Evolutionary conservation across 1,284 basidiomycete species (phyloP).

Genomic region (Caloboletus inedulis): DNA sequence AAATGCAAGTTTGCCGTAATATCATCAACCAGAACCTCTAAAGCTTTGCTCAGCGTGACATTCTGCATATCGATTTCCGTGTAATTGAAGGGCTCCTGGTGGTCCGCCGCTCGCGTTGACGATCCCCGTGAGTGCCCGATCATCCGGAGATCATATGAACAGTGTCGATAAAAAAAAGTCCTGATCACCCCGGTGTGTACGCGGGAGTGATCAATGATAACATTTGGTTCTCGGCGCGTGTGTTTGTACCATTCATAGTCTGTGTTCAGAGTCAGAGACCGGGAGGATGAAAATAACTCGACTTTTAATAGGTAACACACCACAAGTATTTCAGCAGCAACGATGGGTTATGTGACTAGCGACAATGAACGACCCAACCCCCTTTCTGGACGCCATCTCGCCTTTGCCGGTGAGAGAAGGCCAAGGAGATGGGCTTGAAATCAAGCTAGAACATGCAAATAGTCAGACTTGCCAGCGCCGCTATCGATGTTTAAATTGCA

Average conservation of each 20-base stretch:
- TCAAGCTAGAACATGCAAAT: conserved; percentile 4
- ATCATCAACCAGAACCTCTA: background rate
- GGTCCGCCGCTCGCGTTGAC: background rate
- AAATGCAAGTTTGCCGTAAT: background rate
- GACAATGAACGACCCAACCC: background rate
- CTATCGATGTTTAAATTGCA: too few relatives aligned
- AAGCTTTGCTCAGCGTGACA: background rate
- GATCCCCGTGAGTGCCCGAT: background rate
- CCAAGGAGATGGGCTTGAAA: too few relatives aligned
- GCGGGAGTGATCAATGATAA: background rate
- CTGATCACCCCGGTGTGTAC: background rate
- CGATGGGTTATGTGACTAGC: background rate
- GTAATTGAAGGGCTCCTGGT: too few relatives aligned
- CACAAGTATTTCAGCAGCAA: background rate
- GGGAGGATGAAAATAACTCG: background rate
- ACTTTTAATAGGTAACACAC: background rate
- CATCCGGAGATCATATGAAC: conserved; percentile 4
- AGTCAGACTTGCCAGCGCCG: background rate
- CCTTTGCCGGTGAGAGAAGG: background rate
- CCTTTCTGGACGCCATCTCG: background rate
- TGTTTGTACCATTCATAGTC: background rate
- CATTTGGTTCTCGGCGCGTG: background rate
- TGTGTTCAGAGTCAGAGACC: conserved; percentile 1
- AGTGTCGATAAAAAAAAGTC: background rate
- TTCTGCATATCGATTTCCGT: background rate